Conservation (phyloP, 805 yeast genomes). For the Yamadazyma olivae region DNA sequence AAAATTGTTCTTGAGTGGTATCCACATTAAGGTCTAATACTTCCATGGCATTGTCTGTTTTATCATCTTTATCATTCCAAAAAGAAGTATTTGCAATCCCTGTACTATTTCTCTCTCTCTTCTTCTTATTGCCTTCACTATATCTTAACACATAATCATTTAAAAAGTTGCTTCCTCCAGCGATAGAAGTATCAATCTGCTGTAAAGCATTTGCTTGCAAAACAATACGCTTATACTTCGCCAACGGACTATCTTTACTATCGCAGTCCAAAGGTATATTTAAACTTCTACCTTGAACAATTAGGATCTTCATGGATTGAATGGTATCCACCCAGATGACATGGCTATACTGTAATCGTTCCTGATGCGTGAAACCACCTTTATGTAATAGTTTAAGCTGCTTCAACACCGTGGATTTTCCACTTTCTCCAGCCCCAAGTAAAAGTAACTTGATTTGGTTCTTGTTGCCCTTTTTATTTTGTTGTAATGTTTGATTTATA, state of each 20-base stretch:
- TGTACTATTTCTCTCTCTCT: slow-evolving; percentile 52
- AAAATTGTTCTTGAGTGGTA: slow-evolving; percentile 11
- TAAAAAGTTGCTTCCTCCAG: slow-evolving; percentile 63
- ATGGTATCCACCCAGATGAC: slow-evolving; percentile 93
- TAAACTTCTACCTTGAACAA: slow-evolving; percentile 70
- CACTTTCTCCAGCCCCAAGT: slow-evolving; percentile 94
- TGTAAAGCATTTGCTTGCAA: slow-evolving; percentile 57
- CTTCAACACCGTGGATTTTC: slow-evolving; percentile 88
- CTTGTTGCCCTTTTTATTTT: slow-evolving; percentile 49
- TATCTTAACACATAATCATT: slow-evolving; percentile 64
- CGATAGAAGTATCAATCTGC: slow-evolving; percentile 60
- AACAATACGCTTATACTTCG: slow-evolving; percentile 45
- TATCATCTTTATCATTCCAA: slow-evolving; percentile 14
- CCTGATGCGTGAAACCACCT: slow-evolving; percentile 78
- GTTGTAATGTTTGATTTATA: slow-evolving; percentile 59
- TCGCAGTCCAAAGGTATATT: slow-evolving; percentile 69
- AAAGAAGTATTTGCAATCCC: slow-evolving; percentile 34
- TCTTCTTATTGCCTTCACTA: slow-evolving; percentile 50
- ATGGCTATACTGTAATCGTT: slow-evolving; percentile 74
- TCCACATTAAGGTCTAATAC: slow-evolving; percentile 8
- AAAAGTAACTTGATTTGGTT: slow-evolving; percentile 68
- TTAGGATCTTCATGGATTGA: slow-evolving; percentile 72
- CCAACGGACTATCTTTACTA: slow-evolving; percentile 42
- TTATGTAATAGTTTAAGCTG: slow-evolving; percentile 85
- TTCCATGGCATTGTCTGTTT: background rate